Percentiles rank a stretch among this genome's conserved stretches.
phyloP scores from a whole-genome alignment of 148 eudicot species.

The Vaccinium vitisidaea region DNA sequence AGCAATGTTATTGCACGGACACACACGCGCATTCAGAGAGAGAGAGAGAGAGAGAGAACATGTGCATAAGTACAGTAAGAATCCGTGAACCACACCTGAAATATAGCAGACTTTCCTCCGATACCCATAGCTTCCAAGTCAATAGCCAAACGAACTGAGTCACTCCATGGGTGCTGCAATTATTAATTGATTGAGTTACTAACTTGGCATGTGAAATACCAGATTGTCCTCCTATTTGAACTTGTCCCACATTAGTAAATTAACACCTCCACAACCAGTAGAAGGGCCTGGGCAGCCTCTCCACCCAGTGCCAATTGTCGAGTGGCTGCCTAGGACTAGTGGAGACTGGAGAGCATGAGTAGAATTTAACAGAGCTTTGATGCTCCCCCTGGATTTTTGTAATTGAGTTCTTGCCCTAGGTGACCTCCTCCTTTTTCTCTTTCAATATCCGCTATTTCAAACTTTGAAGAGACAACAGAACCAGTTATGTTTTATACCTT shows the following conservation, averaged over 20 bases:
- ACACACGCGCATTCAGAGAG: background rate
- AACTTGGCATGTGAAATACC: background rate
- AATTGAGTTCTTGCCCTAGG: background rate
- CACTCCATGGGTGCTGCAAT: conserved; percentile 96
- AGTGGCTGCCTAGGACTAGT: background rate
- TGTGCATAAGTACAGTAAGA: background rate
- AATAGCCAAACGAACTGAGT: conserved; percentile 71
- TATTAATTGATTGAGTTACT: conserved; percentile 10
- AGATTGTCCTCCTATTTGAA: background rate
- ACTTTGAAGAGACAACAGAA: background rate
- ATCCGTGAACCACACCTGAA: conserved; percentile 59
- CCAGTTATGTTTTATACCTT: background rate
- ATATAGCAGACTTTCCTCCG: conserved; percentile 83
- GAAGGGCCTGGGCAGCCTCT: no score
- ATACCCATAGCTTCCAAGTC: conserved; percentile 97
- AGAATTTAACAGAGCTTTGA: background rate
- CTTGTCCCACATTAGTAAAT: background rate
- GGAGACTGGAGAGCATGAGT: background rate
- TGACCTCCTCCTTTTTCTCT: conserved; percentile 4
- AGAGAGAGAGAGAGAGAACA: background rate
- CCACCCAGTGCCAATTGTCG: no score
- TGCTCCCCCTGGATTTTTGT: background rate
- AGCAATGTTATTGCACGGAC: background rate
- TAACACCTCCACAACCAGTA: no score
- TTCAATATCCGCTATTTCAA: background rate